phyloP scores from a whole-genome alignment of 2,329 filamentous ascomycete species.

The Ophiostoma populinum region DNA sequence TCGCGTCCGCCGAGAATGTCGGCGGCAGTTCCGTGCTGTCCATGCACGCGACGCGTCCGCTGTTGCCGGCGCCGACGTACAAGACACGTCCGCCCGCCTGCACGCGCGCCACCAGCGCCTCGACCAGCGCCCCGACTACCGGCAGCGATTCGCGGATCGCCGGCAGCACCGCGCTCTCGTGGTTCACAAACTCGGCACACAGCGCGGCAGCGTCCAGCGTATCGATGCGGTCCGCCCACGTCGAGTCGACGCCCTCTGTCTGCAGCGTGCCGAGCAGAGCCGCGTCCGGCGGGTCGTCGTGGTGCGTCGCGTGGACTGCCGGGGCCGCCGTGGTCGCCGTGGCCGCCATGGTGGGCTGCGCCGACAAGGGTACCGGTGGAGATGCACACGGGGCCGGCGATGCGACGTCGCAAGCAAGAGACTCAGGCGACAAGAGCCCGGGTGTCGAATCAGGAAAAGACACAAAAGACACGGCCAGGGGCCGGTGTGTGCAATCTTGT shows the following conservation, averaged over 20 bases:
- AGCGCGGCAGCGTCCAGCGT: constrained; percentile 4
- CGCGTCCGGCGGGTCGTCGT: background rate
- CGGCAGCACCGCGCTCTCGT: constrained; percentile 18
- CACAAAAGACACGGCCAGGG: no score
- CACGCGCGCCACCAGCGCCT: constrained; percentile 17
- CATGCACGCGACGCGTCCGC: constrained; percentile 20
- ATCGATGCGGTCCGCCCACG: constrained; percentile 6
- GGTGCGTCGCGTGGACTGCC: no score
- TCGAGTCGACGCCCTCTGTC: constrained; percentile 3
- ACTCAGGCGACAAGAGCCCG: no score
- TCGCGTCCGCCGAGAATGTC: constrained; percentile 21
- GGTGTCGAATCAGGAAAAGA: no score
- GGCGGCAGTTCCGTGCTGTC: constrained; percentile 25
- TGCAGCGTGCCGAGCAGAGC: constrained; percentile 3
- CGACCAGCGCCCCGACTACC: constrained; percentile 18
- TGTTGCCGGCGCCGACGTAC: constrained; percentile 25
- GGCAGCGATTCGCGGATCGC: constrained; percentile 17
- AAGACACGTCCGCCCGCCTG: constrained; percentile 19
- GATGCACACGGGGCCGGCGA: no score
- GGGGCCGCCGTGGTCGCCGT: no score
- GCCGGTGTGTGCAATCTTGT: no score
- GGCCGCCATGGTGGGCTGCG: no score
- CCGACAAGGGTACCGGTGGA: no score
- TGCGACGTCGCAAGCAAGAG: no score
- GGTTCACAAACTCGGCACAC: constrained; percentile 15